Conservation (phyloP, 352 stramenopile species). For the Phytophthora fragariae region DNA sequence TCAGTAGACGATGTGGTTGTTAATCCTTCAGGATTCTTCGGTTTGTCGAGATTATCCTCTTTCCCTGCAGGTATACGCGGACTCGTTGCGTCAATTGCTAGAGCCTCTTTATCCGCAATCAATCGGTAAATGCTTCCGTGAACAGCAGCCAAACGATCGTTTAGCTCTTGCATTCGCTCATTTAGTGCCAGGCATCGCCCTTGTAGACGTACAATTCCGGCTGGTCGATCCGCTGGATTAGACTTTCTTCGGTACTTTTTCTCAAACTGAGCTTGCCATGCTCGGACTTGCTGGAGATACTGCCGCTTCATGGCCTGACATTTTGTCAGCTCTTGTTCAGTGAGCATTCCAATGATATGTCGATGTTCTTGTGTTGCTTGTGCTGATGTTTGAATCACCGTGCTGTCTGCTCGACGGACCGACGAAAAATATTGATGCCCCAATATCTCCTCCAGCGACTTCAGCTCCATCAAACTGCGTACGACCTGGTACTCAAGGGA, state of each 20-base stretch:
- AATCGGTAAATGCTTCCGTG: conserved; percentile 47
- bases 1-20: background rate
- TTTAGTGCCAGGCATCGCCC: conserved; percentile 41
- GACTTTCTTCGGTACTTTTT: conserved; percentile 61
- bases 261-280: conserved; percentile 65
- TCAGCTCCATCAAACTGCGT: conserved; percentile 33
- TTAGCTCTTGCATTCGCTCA: conserved; percentile 53
- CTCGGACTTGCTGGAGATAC: conserved; percentile 52
- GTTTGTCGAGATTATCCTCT: background rate
- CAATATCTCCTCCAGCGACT: conserved; percentile 20
- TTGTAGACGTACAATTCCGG: conserved; percentile 48
- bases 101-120: conserved; percentile 14
- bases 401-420: background rate
- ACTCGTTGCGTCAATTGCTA: conserved; percentile 11
- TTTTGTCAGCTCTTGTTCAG: conserved; percentile 51
- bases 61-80: conserved; percentile 1
- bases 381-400: background rate
- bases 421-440: conserved; percentile 31
- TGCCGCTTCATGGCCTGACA: conserved; percentile 47
- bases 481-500: conserved; percentile 47
- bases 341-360: conserved; percentile 42
- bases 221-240: conserved; percentile 39
- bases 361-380: conserved; percentile 33
- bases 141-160: conserved; percentile 31
- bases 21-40: conserved; percentile 6